Percentiles rank a stretch among this genome's conserved stretches.
These are phyloP conservation scores for Paracoccidioides brasiliensis DNA, from an alignment of 2,329 filamentous ascomycete species.

Conservation along the genomic window DNA sequence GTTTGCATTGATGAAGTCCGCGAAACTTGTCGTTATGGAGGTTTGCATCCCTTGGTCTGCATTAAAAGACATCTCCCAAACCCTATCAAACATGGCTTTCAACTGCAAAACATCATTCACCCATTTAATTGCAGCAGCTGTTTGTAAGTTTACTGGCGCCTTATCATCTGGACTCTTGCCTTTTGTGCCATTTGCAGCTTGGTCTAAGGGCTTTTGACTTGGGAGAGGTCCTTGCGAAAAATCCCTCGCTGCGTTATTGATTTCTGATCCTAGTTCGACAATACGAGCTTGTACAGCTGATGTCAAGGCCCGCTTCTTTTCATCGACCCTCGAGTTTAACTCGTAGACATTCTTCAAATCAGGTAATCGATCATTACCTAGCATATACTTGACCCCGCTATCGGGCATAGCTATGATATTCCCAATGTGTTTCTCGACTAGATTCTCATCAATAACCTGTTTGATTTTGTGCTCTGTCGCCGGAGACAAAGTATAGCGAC, in stretches of 20 bases:
- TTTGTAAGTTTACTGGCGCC: constrained; percentile 59
- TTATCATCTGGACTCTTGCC: constrained; percentile 34
- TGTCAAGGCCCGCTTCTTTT: constrained; percentile 56
- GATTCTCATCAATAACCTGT: constrained; percentile 62
- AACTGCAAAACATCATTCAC: constrained; percentile 77
- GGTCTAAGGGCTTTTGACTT: constrained; percentile 21
- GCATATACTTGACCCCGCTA: constrained; percentile 77
- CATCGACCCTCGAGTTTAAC: constrained; percentile 64
- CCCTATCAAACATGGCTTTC: constrained; percentile 77
- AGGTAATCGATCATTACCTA: constrained; percentile 71
- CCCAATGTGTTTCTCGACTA: constrained; percentile 63
- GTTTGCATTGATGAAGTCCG: constrained; percentile 90
- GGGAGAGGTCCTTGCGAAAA: constrained; percentile 45
- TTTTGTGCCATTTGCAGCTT: constrained; percentile 39
- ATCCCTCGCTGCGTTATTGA: constrained; percentile 52
- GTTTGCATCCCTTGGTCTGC: constrained; percentile 67
- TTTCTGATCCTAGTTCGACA: constrained; percentile 64
- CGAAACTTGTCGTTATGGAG: constrained; percentile 72
- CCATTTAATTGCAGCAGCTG: constrained; percentile 81
- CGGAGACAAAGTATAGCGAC: constrained; percentile 64
- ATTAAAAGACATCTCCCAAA: constrained; percentile 61
- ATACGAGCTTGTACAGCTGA: constrained; percentile 61
- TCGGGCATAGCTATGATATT: constrained; percentile 75
- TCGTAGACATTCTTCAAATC: constrained; percentile 73
- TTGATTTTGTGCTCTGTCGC: constrained; percentile 61